Conservation (phyloP, 352 stramenopile genomes). For the Phytopythium cucurbitacearum region DNA sequence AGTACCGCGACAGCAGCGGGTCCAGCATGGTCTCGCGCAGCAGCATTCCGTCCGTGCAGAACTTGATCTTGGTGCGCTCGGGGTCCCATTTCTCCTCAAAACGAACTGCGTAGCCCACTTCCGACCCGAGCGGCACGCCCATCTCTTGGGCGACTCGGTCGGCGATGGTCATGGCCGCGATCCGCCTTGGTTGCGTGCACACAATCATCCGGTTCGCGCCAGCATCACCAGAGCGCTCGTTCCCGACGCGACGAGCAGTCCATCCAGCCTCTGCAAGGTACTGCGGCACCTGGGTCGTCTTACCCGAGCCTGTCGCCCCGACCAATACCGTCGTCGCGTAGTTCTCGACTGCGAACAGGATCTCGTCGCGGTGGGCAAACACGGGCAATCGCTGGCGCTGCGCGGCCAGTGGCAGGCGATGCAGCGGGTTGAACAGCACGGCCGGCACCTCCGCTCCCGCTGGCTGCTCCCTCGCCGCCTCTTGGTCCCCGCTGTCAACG, state of each 20-base stretch:
- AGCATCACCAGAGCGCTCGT: neutral
- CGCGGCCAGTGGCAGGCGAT: constrained; percentile 43
- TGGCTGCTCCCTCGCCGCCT: constrained; percentile 26
- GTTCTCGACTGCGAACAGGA: constrained; percentile 89
- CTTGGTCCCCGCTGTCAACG: constrained; percentile 14
- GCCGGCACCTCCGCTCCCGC: constrained; percentile 27
- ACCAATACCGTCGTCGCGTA: constrained; percentile 89
- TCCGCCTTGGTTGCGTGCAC: constrained; percentile 92
- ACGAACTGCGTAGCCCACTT: constrained; percentile 98
- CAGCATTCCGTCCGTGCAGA: constrained; percentile 99
- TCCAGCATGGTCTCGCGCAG: constrained; percentile 92
- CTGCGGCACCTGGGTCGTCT: constrained; percentile 92
- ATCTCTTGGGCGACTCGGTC: constrained; percentile 97
- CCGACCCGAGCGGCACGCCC: constrained; percentile 89
- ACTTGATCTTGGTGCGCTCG: constrained; percentile 93
- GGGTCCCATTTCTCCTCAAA: constrained; percentile 95
- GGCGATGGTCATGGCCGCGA: constrained; percentile 98
- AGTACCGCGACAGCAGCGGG: constrained; percentile 70
- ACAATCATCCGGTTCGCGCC: constrained; percentile 48
- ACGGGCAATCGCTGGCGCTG: constrained; percentile 84
- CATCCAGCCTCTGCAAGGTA: constrained; percentile 91
- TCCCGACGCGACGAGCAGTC: constrained; percentile 21
- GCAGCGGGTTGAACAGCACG: constrained; percentile 64
- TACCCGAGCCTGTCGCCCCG: constrained; percentile 91
- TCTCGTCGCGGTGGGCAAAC: constrained; percentile 80